These are phyloP conservation scores for Aureobasidium sp. DNA, from an alignment of 2,329 filamentous ascomycete genomes.

Conservation along the genomic window DNA sequence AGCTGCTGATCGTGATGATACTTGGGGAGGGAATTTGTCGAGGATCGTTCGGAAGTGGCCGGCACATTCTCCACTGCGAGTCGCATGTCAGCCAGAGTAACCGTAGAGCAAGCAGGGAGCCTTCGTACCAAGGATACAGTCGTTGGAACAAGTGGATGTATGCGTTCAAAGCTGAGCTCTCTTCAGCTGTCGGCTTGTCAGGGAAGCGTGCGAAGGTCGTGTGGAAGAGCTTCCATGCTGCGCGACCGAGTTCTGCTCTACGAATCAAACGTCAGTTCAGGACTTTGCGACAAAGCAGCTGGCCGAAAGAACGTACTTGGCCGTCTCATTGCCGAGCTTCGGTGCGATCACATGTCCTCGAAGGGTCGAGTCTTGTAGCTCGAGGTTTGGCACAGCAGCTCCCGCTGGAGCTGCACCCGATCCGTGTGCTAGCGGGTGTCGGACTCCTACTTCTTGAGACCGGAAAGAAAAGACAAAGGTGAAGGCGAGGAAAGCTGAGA, in stretches of 20 bases:
- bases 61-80: conserved; percentile 53
- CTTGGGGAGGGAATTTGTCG: conserved; percentile 57
- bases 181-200: conserved; percentile 54
- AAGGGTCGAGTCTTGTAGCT: conserved; percentile 34
- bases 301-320: conserved; percentile 51
- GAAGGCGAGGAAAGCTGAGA: conserved; percentile 50
- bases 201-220: conserved; percentile 61
- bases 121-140: conserved; percentile 52
- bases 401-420: conserved; percentile 17
- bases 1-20: conserved; percentile 54
- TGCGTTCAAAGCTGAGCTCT: conserved; percentile 51
- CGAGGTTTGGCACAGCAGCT: conserved; percentile 21
- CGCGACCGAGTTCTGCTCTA: conserved; percentile 57
- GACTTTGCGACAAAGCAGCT: neutral
- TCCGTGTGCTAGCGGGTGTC: conserved; percentile 19
- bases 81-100: conserved; percentile 6
- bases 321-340: conserved; percentile 74
- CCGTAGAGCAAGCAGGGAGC: neutral
- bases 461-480: conserved; percentile 55
- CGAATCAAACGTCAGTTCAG: neutral
- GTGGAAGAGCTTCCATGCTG: conserved; percentile 60
- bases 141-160: conserved; percentile 59
- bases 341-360: conserved; percentile 68
- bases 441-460: conserved; percentile 27
- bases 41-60: conserved; percentile 56